Conservation (phyloP, 345 rosid species). For the Adansonia digitata region DNA sequence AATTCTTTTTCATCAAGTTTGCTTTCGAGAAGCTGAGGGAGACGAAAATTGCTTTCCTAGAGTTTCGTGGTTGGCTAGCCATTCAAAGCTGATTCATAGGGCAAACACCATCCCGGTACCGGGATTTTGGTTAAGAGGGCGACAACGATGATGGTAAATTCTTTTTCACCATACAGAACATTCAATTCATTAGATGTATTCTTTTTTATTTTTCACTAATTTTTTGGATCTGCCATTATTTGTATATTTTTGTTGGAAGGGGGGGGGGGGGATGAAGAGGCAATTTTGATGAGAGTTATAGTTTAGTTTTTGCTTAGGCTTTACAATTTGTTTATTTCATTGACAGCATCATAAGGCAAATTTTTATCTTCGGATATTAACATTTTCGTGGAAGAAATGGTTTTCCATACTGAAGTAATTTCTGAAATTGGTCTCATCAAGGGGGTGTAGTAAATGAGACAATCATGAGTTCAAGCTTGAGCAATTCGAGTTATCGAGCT, state of each 20-base stretch:
- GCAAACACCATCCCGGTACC: neutral
- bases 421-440: neutral
- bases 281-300: conserved; percentile 20
- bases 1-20: neutral
- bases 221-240: neutral
- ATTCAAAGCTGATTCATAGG: neutral
- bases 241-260: no score
- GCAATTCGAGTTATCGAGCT: neutral
- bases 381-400: neutral
- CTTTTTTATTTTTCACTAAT: conserved; percentile 12
- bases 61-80: neutral
- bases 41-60: neutral
- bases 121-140: neutral
- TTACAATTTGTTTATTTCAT: neutral
- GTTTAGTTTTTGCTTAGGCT: neutral
- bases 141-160: conserved; percentile 13
- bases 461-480: neutral
- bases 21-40: neutral
- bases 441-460: neutral
- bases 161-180: conserved; percentile 18
- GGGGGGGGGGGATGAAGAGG: no score
- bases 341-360: neutral
- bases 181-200: conserved; percentile 15
- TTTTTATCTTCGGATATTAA: neutral
- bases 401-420: neutral